Evolutionary conservation across 768 basidiomycete species (phyloP).

Genomic region (Kwoniella sp.): DNA sequence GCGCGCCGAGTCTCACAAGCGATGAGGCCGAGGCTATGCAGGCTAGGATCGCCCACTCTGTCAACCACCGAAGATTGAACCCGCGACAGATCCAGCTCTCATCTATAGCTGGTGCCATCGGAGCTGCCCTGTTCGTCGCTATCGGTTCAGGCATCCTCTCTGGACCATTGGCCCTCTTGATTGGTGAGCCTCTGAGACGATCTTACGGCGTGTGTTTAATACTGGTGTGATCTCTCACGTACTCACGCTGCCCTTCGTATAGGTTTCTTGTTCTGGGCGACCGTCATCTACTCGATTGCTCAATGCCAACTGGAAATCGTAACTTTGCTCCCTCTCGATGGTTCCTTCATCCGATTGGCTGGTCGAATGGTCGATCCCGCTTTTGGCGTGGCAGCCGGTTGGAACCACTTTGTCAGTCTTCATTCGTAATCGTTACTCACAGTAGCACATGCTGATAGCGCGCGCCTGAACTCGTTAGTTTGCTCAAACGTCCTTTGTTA

Average conservation of each 20-base stretch:
- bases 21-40: constrained; percentile 8
- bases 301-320: constrained; percentile 29
- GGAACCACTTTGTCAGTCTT: constrained; percentile 23
- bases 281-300: constrained; percentile 21
- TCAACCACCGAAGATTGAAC: constrained; percentile 21
- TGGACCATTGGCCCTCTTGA: constrained; percentile 18
- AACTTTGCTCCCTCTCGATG: constrained; percentile 31
- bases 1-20: background rate
- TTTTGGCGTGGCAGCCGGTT: constrained; percentile 21
- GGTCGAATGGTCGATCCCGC: constrained; percentile 31
- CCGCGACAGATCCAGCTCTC: constrained; percentile 26
- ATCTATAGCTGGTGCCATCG: constrained; percentile 29
- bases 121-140: constrained; percentile 25
- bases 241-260: background rate
- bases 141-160: constrained; percentile 21
- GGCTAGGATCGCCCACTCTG: constrained; percentile 4
- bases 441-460: too few species aligned
- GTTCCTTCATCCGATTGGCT: constrained; percentile 32
- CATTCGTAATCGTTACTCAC: background rate
- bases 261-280: constrained; percentile 25
- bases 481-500: constrained; percentile 24
- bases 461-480: too few species aligned
- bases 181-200: background rate
- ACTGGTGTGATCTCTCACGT: too few species aligned
- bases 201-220: background rate